Evolutionary conservation across 2,329 filamentous ascomycete genomes (phyloP).

Genomic region (Fusarium kyushuense): DNA sequence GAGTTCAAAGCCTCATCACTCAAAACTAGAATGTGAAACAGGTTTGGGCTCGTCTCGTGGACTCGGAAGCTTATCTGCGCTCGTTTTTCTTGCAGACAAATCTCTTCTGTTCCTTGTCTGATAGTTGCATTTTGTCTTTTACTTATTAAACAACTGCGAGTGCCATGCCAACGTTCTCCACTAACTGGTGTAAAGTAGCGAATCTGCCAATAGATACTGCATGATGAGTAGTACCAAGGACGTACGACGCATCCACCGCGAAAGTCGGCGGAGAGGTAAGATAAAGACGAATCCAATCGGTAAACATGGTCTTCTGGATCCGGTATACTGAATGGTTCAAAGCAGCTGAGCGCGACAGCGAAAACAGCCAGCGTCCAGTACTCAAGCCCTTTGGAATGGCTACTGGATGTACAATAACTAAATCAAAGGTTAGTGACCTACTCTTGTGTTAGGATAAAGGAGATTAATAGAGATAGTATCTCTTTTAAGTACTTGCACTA

Average conservation of each 20-base stretch:
- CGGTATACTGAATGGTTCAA: neutral
- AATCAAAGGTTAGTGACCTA: neutral
- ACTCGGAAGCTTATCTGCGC: neutral
- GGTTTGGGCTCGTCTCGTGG: no score
- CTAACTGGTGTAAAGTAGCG: neutral
- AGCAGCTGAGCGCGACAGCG: neutral
- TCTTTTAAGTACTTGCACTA: neutral
- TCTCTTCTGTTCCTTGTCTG: neutral
- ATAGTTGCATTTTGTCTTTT: neutral
- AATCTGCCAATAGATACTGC: neutral
- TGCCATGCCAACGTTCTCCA: no score
- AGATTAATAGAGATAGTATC: neutral
- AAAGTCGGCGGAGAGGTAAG: neutral
- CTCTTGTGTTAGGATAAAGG: rapidly evolving
- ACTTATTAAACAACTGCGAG: neutral
- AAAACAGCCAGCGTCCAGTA: neutral
- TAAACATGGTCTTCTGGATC: rapidly evolving
- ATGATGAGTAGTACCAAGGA: no score
- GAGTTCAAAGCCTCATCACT: neutral
- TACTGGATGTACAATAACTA: neutral
- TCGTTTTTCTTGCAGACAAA: neutral
- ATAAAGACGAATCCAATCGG: neutral
- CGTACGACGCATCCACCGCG: neutral
- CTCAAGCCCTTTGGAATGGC: neutral
- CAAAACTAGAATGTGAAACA: neutral